Base-by-base conservation (phyloP, 441 rosid genomes). In the Oxalis stricta region DNA sequence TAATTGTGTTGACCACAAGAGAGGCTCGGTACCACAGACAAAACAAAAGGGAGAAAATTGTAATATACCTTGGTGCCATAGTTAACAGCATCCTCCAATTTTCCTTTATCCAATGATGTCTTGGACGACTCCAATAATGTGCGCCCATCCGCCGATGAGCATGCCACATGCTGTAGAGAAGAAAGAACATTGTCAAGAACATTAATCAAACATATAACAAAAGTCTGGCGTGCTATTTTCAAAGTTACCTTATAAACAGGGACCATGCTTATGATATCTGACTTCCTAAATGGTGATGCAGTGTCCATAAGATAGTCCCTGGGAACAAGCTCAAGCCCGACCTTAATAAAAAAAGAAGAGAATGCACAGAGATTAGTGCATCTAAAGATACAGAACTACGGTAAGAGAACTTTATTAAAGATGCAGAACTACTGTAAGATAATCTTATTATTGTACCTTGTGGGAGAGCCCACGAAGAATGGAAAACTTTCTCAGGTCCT, bases 141-240 rank as follows among this genome's bases (percentile, higher is more conserved):
- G 20, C 92, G 79, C 12, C 92, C 92, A 69, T 81, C 92, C 16
- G 86, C 86, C 24, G 92, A 81, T 49, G 92, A 81, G 39, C 86
- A 77, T 31, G 92, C 82, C 39, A 71, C 92, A 33, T 81, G 84
- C 86, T 81, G 72, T 48, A 33, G 55, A 48, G 45, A 64, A 60
- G 52, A 56, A 49, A 31, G 45, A 55, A 23, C 47, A 43, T 44
- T 46, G 46, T 56, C 45, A 56, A 49, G 56, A 46, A 24, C 43
- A 53, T 32, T 34, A 23, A 50, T 38, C n/a, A n/a, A n/a, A 50
- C 43, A 36, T 11, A 41, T 14, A 4, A 28, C 13, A 48, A 14
- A 38, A 50, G 10, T 6, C 34, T 2, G 5, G 33, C 12, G 35
- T 29, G 13, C 18, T 38, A 5, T 38, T 44, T 56, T 23, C 34